Conservation (phyloP, 164 flowering plant genomes). For the Amborella trichopoda region DNA sequence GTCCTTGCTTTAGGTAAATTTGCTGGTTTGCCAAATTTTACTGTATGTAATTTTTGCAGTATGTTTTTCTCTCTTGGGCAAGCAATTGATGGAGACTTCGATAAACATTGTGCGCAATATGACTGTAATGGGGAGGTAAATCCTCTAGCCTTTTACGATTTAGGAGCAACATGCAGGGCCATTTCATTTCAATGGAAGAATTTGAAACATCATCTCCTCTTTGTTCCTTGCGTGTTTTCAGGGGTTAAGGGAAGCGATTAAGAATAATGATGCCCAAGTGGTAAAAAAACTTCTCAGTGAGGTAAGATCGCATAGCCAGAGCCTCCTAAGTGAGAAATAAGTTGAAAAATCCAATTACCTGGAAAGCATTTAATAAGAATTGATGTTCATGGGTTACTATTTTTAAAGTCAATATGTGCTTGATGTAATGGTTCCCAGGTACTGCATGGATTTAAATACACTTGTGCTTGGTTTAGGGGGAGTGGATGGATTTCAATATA, state of each 20-base stretch:
- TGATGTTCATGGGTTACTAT: too few relatives aligned
- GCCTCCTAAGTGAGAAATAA: too few relatives aligned
- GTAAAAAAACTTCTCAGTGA: slow-evolving; percentile 64
- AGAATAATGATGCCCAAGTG: slow-evolving; percentile 56
- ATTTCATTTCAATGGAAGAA: background rate
- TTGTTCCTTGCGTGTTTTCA: slow-evolving; percentile 19
- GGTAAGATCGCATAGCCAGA: too few relatives aligned
- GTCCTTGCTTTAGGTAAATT: too few relatives aligned
- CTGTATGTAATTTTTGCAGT: slow-evolving; percentile 14
- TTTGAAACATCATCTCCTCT: background rate
- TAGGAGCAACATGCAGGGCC: background rate
- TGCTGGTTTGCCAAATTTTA: background rate
- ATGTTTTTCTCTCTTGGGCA: slow-evolving; percentile 38
- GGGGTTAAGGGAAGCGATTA: slow-evolving; percentile 96
- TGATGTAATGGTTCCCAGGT: too few relatives aligned
- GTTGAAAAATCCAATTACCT: too few relatives aligned
- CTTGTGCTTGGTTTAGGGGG: too few relatives aligned
- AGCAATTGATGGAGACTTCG: slow-evolving; percentile 20
- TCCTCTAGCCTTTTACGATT: background rate
- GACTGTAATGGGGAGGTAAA: slow-evolving; percentile 92
- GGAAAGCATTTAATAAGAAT: too few relatives aligned
- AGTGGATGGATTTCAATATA: too few relatives aligned
- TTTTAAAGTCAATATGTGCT: too few relatives aligned
- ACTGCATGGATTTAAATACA: too few relatives aligned
- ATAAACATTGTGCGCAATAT: slow-evolving; percentile 35